These are phyloP conservation scores for Inga laurina DNA, from an alignment of 306 rosid species.

Conservation along the genomic window DNA sequence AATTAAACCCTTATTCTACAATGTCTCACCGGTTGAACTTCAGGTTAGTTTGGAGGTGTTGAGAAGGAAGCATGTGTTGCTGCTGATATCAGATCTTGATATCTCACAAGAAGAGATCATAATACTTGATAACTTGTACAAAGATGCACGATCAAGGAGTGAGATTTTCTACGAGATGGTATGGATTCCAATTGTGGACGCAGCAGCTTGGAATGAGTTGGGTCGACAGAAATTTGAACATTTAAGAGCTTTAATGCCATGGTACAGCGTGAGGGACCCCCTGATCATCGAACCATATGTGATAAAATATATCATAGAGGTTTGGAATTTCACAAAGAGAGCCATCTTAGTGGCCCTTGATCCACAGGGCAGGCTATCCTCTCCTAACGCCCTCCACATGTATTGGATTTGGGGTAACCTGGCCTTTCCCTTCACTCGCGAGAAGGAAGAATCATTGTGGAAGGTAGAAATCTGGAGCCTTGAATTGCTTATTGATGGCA, in stretches of 20 bases:
- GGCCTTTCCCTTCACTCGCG: constrained; percentile 26
- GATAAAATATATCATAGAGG: constrained; percentile 26
- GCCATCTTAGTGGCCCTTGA: constrained; percentile 17
- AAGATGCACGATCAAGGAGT: background rate
- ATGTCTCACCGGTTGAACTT: background rate
- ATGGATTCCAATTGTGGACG: constrained; percentile 26
- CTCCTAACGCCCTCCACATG: constrained; percentile 26
- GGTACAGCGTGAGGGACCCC: constrained; percentile 29
- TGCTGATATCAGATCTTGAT: constrained; percentile 33
- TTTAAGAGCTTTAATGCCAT: constrained; percentile 13
- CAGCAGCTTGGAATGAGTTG: background rate
- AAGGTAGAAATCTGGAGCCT: constrained; percentile 32
- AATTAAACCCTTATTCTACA: background rate
- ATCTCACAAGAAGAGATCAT: constrained; percentile 23
- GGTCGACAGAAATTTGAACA: constrained; percentile 4
- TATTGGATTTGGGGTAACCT: constrained; percentile 30
- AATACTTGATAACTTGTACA: constrained; percentile 18
- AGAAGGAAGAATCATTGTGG: constrained; percentile 32
- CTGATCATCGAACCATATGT: constrained; percentile 8
- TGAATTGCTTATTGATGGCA: constrained; percentile 24
- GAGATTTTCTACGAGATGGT: constrained; percentile 20
- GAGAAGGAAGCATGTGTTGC: constrained; percentile 20
- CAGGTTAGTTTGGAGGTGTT: constrained; percentile 18
- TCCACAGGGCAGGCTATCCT: constrained; percentile 25
- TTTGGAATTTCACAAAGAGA: constrained; percentile 17